Evolutionary conservation across 176 grass and related monocot genomes (phyloP), one percentile per base, ranked within the genome.

Genomic region (Chloris gayana): DNA sequence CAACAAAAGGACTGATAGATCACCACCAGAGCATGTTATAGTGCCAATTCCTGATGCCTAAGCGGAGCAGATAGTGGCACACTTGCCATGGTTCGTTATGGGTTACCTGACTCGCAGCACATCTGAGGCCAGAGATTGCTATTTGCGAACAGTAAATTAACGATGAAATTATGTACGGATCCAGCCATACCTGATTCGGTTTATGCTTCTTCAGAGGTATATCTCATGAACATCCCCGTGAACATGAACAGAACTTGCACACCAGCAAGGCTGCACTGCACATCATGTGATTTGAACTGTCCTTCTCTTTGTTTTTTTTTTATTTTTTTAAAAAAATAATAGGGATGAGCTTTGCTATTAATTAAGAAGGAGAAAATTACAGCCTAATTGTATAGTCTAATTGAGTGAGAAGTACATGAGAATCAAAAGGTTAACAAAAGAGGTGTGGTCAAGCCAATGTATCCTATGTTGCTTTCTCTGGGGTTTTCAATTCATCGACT

Each of bases 201-300:
- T 66, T 45, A 37, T 68, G 50, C 17, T 50, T 41, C 50, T 47
- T 65, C 41, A 24, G 11, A 51, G 15, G 27, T 27, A 22, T 13
- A 80, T 73, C 46, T 67, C 69, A 35, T 69, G 29, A 18, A 51
- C 50, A 68, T 41, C 31, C 31, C 32, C 57, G 73, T 3, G 47
- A 6, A 27, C 24, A 75, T 70, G 64, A 9, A 22, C 54, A 25
- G 31, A 73, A 29, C 21, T 71, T 66, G 58, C 26, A 22, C 54
- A 38, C 50, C 18, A 22, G 19, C 26, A 67, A 18, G 26, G 10
- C 31, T 19, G 51, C n/a, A n/a, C n/a, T n/a, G n/a, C 51, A 61
- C 39, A 14, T 64, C 26, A 44, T 3, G 26, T 27, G 59, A 87
- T 74, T 72, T 47, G 41, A 69, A 51, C 14, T 50, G 30, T 24